phyloP scores from a whole-genome alignment of 2,329 filamentous ascomycete species.

The Fusarium liriodendri region DNA sequence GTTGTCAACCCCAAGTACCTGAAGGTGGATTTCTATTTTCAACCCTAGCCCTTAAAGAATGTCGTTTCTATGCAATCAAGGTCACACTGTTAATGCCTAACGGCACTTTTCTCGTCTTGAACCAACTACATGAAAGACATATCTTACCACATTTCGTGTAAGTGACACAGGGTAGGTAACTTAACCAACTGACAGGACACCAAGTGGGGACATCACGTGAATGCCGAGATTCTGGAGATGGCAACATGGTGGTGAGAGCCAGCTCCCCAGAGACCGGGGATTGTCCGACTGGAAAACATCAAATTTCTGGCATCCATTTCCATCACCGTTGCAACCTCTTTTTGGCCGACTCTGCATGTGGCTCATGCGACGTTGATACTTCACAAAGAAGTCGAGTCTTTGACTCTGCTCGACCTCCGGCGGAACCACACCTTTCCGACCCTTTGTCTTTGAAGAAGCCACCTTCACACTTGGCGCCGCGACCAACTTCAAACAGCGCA shows the following conservation, averaged over 20 bases:
- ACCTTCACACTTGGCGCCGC: constrained; percentile 32
- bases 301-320: constrained; percentile 35
- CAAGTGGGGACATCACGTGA: constrained; percentile 37
- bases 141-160: constrained; percentile 11
- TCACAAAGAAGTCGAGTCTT: neutral
- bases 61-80: neutral
- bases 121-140: neutral
- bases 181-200: neutral
- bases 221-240: constrained; percentile 23
- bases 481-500: constrained; percentile 13
- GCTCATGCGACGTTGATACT: constrained; percentile 19
- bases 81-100: neutral
- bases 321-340: constrained; percentile 23
- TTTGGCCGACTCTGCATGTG: constrained; percentile 1
- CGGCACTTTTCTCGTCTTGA: neutral
- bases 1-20: neutral
- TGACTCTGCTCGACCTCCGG: neutral
- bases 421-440: constrained; percentile 3
- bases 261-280: constrained; percentile 26
- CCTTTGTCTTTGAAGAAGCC: constrained; percentile 30
- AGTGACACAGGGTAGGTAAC: constrained; percentile 31
- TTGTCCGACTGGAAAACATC: constrained; percentile 35
- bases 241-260: constrained; percentile 23
- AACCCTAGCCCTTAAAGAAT: neutral
- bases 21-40: neutral